Evolutionary conservation across 371 early-diverging fungal genomes (phyloP).

Genomic region (Sporodiniella umbellata): DNA sequence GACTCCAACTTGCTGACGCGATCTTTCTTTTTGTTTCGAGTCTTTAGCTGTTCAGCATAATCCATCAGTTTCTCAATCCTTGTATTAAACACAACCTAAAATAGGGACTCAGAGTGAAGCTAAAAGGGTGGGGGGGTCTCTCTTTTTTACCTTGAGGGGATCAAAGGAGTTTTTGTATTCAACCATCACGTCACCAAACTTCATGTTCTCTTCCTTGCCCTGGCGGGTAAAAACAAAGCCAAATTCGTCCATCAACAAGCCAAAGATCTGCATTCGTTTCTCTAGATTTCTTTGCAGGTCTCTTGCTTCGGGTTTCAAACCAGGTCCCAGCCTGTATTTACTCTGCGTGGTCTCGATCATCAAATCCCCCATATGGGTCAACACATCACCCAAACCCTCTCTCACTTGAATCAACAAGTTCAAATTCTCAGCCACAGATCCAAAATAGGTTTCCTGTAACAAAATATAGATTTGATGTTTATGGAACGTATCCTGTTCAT

Average conservation of each 20-base stretch:
- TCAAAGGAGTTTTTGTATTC: constrained; percentile 58
- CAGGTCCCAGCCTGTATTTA: constrained; percentile 57
- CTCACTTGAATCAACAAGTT: constrained; percentile 44
- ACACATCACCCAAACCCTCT: constrained; percentile 47
- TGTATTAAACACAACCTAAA: constrained; percentile 38
- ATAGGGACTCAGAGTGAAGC: not conserved
- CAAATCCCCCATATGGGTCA: constrained; percentile 54
- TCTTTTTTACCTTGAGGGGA: constrained; percentile 45
- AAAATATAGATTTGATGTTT: constrained; percentile 56
- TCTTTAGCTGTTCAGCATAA: constrained; percentile 52
- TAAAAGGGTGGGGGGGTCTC: no score
- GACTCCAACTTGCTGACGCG: constrained; percentile 45
- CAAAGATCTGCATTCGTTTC: constrained; percentile 58
- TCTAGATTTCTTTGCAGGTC: constrained; percentile 52
- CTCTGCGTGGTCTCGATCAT: constrained; percentile 60
- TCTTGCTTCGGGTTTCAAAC: constrained; percentile 39
- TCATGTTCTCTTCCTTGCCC: constrained; percentile 52
- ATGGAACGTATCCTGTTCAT: constrained; percentile 59
- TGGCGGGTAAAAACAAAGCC: constrained; percentile 53
- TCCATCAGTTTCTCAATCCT: constrained; percentile 55
- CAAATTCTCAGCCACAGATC: constrained; percentile 45
- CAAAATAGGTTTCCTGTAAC: constrained; percentile 53
- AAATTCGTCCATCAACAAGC: constrained; percentile 55
- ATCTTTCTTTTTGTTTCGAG: constrained; percentile 46
- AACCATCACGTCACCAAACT: constrained; percentile 56